Conservation (phyloP, 2,329 filamentous ascomycete genomes). For the Pleurostoma richardsiae region DNA sequence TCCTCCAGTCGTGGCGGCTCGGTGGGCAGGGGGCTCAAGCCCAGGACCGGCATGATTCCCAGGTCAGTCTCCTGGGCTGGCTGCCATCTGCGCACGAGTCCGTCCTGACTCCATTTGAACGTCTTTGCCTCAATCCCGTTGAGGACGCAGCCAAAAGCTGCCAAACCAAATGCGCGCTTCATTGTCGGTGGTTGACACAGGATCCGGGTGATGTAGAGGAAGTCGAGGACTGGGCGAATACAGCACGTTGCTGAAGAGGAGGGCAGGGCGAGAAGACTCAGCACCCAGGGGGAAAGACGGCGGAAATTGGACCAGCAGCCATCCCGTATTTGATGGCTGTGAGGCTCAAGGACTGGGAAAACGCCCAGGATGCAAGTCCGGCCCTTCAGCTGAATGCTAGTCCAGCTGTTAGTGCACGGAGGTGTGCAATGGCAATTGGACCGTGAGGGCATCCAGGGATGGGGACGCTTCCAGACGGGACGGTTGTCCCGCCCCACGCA, state of each 20-base stretch:
- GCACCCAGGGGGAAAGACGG: not conserved
- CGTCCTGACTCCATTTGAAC: slow-evolving; percentile 6
- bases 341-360: not conserved
- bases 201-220: not conserved
- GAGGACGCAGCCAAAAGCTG: slow-evolving; percentile 3
- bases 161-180: slow-evolving; percentile 1
- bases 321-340: not conserved
- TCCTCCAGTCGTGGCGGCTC: slow-evolving; percentile 2
- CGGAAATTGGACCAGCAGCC: not conserved
- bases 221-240: not conserved
- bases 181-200: slow-evolving; percentile 1
- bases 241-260: not conserved
- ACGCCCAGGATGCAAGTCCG: not conserved
- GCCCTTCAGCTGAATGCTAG: not conserved
- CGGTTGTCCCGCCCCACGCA: too few species aligned
- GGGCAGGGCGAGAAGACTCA: not conserved
- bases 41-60: slow-evolving; percentile 4
- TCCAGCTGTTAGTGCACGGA: not conserved
- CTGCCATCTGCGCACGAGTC: slow-evolving; percentile 1
- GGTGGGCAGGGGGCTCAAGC: slow-evolving; percentile 5
- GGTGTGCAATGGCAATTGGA: not conserved
- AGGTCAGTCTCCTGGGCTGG: slow-evolving; percentile 4
- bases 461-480: not conserved
- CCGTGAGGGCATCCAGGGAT: not conserved
- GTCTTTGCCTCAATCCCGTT: not conserved